These are phyloP conservation scores for Periconia sp. DNA, from an alignment of 2,329 filamentous ascomycete genomes.

Conservation along the genomic window DNA sequence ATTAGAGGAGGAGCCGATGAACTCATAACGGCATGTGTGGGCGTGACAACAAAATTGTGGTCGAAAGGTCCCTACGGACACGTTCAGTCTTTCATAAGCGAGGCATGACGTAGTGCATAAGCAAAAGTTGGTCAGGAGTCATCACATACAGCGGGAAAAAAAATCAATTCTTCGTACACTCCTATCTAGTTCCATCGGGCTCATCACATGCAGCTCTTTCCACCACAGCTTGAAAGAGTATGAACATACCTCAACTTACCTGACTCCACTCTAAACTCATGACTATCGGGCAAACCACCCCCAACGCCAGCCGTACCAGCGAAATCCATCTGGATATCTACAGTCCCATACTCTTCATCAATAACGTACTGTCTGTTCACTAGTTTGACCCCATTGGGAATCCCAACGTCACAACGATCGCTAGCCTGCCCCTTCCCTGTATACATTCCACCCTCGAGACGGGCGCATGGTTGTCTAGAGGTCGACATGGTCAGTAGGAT, in stretches of 20 bases:
- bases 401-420: constrained; percentile 30
- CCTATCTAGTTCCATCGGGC: too few species aligned
- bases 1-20: constrained; percentile 1
- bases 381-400: constrained; percentile 29
- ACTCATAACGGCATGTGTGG: background rate
- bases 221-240: constrained; percentile 19
- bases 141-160: too few species aligned
- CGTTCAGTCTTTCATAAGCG: background rate
- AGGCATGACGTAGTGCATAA: background rate
- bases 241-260: constrained; percentile 29
- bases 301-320: constrained; percentile 15
- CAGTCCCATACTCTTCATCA: constrained; percentile 34
- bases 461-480: constrained; percentile 20
- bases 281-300: constrained; percentile 31
- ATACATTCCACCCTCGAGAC: constrained; percentile 30
- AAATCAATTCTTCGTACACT: too few species aligned
- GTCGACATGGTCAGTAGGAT: too few species aligned
- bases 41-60: background rate
- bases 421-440: constrained; percentile 26
- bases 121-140: background rate
- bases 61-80: too few species aligned
- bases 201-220: constrained; percentile 16
- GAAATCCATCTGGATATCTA: constrained; percentile 36
- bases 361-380: constrained; percentile 33
- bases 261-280: constrained; percentile 34